phyloP scores from a whole-genome alignment of 768 basidiomycete genomes.

The Cyclocybe cylindracea region DNA sequence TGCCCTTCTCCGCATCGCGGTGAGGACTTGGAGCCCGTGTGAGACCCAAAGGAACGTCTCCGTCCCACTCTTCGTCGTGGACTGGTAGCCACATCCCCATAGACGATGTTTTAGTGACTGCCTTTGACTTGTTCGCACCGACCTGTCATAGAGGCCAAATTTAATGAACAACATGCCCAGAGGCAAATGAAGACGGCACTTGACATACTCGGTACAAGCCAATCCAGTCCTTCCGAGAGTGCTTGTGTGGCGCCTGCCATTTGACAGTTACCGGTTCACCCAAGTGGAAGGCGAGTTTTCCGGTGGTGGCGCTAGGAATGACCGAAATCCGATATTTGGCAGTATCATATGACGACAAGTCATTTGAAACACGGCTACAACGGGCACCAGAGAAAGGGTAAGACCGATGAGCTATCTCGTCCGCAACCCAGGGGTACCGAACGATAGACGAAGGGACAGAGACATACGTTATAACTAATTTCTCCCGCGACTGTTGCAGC shows the following conservation, averaged over 20 bases:
- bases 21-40: conserved; percentile 34
- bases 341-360: conserved; percentile 78
- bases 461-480: conserved; percentile 87
- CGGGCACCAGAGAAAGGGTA: conserved; percentile 18
- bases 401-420: neutral
- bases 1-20: conserved; percentile 56
- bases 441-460: neutral
- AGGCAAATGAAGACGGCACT: conserved; percentile 2
- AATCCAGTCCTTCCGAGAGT: conserved; percentile 95
- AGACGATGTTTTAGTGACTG: conserved; percentile 83
- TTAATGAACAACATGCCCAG: conserved; percentile 2
- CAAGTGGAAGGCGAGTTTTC: conserved; percentile 72
- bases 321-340: conserved; percentile 75
- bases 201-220: conserved; percentile 78
- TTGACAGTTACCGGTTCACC: conserved; percentile 86
- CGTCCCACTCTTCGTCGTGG: conserved; percentile 91
- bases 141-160: conserved; percentile 44
- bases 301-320: conserved; percentile 49
- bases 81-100: conserved; percentile 94
- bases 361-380: conserved; percentile 73
- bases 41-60: conserved; percentile 66
- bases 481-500: conserved; percentile 87
- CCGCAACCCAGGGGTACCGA: neutral
- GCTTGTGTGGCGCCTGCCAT: conserved; percentile 85
- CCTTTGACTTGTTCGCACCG: conserved; percentile 81